Evolutionary conservation across 2,329 filamentous ascomycete species (phyloP).

Genomic region (Aspergillus quadrilineatus): DNA sequence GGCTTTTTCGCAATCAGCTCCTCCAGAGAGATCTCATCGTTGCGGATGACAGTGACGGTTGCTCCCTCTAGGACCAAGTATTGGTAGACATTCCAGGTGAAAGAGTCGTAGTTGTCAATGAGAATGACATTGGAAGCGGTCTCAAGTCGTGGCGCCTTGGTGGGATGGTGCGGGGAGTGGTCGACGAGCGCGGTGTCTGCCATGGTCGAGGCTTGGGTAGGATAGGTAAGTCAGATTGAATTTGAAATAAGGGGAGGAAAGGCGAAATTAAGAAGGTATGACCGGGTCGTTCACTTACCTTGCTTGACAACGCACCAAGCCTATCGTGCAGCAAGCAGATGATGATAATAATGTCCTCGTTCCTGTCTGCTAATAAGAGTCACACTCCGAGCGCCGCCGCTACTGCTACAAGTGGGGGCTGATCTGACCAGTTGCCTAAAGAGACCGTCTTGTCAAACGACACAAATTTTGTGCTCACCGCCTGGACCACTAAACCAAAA

Average conservation of each 20-base stretch:
- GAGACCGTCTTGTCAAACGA: conserved; percentile 16
- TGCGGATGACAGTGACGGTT: conserved; percentile 82
- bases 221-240: neutral
- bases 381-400: conserved; percentile 11
- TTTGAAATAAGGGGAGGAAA: neutral
- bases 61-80: conserved; percentile 96
- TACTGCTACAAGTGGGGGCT: conserved; percentile 8
- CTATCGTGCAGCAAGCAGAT: neutral
- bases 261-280: neutral
- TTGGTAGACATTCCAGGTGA: conserved; percentile 99
- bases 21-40: conserved; percentile 84
- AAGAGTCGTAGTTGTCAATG: conserved; percentile 99
- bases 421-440: conserved; percentile 19
- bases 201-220: conserved; percentile 41
- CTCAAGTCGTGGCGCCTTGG: conserved; percentile 68
- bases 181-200: conserved; percentile 59
- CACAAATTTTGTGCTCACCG: conserved; percentile 29
- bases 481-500: conserved; percentile 35
- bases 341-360: neutral
- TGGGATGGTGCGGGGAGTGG: conserved; percentile 78
- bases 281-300: conserved; percentile 1
- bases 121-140: conserved; percentile 88
- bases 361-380: conserved; percentile 6
- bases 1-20: conserved; percentile 80
- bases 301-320: neutral